Conservation (phyloP, 1,284 basidiomycete genomes). For the Cutaneotrichosporon sp. region DNA sequence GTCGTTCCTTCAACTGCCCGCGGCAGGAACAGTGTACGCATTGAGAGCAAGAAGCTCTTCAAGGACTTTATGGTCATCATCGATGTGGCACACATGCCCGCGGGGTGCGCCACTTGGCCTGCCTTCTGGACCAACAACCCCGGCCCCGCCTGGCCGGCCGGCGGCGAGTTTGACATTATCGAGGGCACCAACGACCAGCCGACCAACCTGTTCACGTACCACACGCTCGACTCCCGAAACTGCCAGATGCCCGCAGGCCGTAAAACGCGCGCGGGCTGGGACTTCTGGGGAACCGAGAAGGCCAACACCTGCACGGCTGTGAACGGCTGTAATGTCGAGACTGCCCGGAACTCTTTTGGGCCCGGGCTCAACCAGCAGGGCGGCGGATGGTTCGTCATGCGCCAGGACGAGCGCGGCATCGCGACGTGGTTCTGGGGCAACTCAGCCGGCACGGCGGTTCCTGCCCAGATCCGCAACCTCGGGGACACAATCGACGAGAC, state of each 20-base stretch:
- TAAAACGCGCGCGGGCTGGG: conserved; percentile 50
- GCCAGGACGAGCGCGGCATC: conserved; percentile 68
- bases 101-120: conserved; percentile 74
- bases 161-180: conserved; percentile 56
- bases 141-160: conserved; percentile 53
- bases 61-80: conserved; percentile 65
- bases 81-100: conserved; percentile 82
- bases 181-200: conserved; percentile 50
- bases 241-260: conserved; percentile 56
- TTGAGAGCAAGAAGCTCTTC: conserved; percentile 60
- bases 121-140: conserved; percentile 50
- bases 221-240: conserved; percentile 45
- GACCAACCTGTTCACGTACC: conserved; percentile 50
- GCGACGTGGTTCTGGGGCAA: conserved; percentile 79
- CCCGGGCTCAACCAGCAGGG: conserved; percentile 45
- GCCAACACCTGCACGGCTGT: conserved; percentile 44
- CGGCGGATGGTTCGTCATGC: conserved; percentile 54
- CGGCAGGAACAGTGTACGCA: conserved; percentile 67
- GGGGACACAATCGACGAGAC: conserved; percentile 63
- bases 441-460: conserved; percentile 63
- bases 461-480: conserved; percentile 64
- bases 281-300: conserved; percentile 44
- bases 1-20: conserved; percentile 56
- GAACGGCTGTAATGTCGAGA: conserved; percentile 49
- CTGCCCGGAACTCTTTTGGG: conserved; percentile 42